phyloP scores from a whole-genome alignment of 352 stramenopile species.

The Globisporangium cylindrosporum region DNA sequence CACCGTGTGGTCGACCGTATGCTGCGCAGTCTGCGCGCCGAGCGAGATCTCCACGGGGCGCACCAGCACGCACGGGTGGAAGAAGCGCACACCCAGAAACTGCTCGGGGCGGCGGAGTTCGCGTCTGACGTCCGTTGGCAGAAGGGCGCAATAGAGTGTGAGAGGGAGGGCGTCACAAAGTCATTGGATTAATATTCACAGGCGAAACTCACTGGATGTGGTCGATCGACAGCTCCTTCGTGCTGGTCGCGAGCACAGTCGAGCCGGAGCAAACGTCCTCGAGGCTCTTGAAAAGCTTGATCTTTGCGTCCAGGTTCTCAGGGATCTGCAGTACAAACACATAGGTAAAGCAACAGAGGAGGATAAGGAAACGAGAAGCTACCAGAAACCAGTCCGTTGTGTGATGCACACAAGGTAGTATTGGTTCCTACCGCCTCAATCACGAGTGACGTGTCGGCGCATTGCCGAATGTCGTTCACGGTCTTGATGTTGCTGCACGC shows the following conservation, averaged over 20 bases:
- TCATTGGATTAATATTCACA: not conserved
- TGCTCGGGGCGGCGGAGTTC: constrained; percentile 42
- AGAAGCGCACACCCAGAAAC: constrained; percentile 70
- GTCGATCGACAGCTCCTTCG: constrained; percentile 55
- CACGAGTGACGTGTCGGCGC: constrained; percentile 43
- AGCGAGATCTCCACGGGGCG: constrained; percentile 58
- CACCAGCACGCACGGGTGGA: constrained; percentile 66
- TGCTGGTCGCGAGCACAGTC: constrained; percentile 60
- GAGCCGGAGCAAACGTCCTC: constrained; percentile 50
- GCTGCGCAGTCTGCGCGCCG: constrained; percentile 31
- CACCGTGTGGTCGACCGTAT: constrained; percentile 43
- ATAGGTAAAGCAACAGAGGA: too few species aligned
- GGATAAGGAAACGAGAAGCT: not conserved
- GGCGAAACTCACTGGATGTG: constrained; percentile 51
- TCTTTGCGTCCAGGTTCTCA: constrained; percentile 56
- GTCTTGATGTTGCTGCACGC: constrained; percentile 49
- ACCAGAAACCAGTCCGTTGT: not conserved
- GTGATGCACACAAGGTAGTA: too few species aligned
- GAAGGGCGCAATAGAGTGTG: not conserved
- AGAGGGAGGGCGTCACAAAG: not conserved
- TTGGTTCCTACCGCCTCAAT: constrained; percentile 48
- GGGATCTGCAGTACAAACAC: constrained; percentile 35
- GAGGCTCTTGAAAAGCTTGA: constrained; percentile 59
- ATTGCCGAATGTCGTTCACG: constrained; percentile 45
- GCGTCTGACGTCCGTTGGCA: constrained; percentile 12